These are phyloP conservation scores for Arachnomyces sp. DNA, from an alignment of 2,329 filamentous ascomycete species.

Conservation along the genomic window DNA sequence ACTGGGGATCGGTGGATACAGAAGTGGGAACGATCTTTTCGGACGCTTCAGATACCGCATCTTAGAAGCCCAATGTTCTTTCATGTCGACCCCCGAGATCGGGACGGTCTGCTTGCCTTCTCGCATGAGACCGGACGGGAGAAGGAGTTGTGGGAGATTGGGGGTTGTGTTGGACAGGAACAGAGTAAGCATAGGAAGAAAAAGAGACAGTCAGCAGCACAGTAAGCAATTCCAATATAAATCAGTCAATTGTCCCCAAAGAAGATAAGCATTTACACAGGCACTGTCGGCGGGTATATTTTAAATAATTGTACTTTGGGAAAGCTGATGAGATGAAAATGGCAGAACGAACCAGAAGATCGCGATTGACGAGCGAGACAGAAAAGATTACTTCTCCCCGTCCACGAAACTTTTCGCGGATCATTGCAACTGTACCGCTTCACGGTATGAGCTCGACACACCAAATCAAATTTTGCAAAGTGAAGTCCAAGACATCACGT, in stretches of 20 bases:
- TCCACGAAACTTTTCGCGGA: constrained; percentile 55
- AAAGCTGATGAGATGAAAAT: not conserved
- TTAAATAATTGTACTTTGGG: too few relatives aligned
- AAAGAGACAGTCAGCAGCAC: constrained; percentile 48
- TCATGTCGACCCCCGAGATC: constrained; percentile 67
- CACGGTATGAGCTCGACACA: constrained; percentile 51
- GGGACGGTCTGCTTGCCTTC: constrained; percentile 65
- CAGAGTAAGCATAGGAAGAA: constrained; percentile 68
- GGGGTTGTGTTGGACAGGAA: constrained; percentile 69
- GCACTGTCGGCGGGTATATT: too few relatives aligned
- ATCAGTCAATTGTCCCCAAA: too few relatives aligned
- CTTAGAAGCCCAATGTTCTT: constrained; percentile 77
- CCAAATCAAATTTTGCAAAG: constrained; percentile 53
- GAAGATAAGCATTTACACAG: too few relatives aligned
- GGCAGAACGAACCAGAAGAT: constrained; percentile 31
- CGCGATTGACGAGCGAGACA: constrained; percentile 58
- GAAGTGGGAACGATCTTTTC: constrained; percentile 64
- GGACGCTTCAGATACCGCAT: constrained; percentile 60
- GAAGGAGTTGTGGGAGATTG: constrained; percentile 60
- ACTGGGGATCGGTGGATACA: constrained; percentile 59
- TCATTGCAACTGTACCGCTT: constrained; percentile 52
- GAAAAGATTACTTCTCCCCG: constrained; percentile 63
- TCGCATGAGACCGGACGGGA: constrained; percentile 55
- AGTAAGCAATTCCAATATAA: constrained; percentile 36
- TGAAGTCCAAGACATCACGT: constrained; percentile 55